Conservation (phyloP, 2,329 filamentous ascomycete genomes). For the Neonectria sp. region DNA sequence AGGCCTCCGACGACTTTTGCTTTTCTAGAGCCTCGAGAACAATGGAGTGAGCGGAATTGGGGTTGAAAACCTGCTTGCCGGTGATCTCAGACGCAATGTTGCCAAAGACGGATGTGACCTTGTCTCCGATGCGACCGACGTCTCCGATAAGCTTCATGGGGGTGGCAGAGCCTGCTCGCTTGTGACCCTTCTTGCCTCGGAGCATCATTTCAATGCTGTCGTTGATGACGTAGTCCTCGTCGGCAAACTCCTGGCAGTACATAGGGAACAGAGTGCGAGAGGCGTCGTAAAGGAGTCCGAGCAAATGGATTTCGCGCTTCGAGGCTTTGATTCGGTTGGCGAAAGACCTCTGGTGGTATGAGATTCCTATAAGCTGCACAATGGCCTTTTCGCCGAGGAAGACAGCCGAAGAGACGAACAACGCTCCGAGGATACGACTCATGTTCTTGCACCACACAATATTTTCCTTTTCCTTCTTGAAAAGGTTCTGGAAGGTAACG, state of each 20-base stretch:
- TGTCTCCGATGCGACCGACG: conserved; percentile 88
- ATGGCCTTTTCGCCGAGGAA: conserved; percentile 84
- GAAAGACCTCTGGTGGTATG: conserved; percentile 89
- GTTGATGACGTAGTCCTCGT: conserved; percentile 94
- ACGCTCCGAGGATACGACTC: conserved; percentile 75
- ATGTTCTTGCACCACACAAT: conserved; percentile 72
- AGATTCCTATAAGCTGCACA: conserved; percentile 87
- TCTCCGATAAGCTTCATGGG: conserved; percentile 86
- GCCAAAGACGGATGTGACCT: conserved; percentile 92
- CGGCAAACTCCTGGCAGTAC: conserved; percentile 90
- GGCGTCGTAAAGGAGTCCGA: conserved; percentile 91
- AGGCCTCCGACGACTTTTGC: conserved; percentile 86
- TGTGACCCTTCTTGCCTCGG: conserved; percentile 66
- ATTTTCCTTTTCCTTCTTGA: conserved; percentile 52
- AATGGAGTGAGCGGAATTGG: conserved; percentile 89
- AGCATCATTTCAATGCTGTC: conserved; percentile 83
- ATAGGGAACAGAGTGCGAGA: conserved; percentile 91
- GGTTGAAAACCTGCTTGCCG: conserved; percentile 95
- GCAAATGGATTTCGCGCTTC: conserved; percentile 86
- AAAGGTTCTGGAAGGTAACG: conserved; percentile 73
- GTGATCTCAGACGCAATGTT: conserved; percentile 96
- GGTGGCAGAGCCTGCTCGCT: conserved; percentile 73
- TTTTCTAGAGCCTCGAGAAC: conserved; percentile 92
- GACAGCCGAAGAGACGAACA: conserved; percentile 78
- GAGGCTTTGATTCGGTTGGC: conserved; percentile 88